A percentile compares a stretch with the other conserved stretches of the same genome.
These are phyloP conservation scores for Thielaviopsis populi DNA, from an alignment of 2,329 filamentous ascomycete species.

Conservation along the genomic window DNA sequence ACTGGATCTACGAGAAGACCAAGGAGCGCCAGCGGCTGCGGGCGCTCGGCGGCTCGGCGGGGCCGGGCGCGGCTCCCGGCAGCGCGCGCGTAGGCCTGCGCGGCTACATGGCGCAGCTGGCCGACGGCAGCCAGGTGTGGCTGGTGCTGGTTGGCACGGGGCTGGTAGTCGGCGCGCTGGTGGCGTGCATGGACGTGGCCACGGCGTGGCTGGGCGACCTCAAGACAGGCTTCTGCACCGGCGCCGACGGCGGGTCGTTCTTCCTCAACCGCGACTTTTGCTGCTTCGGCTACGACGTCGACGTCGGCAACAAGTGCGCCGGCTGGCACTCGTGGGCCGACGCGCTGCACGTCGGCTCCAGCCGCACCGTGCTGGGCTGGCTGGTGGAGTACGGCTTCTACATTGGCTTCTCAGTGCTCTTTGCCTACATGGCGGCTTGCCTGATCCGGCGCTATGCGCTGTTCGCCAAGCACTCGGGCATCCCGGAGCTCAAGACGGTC, in stretches of 20 bases:
- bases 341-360: slow-evolving; percentile 48
- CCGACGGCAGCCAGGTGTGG: slow-evolving; percentile 87
- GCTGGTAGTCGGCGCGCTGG: slow-evolving; percentile 66
- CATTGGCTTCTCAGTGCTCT: slow-evolving; percentile 65
- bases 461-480: slow-evolving; percentile 87
- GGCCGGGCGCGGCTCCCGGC: slow-evolving; percentile 38
- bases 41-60: slow-evolving; percentile 33
- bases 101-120: slow-evolving; percentile 55
- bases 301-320: slow-evolving; percentile 63
- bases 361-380: slow-evolving; percentile 52
- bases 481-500: slow-evolving; percentile 94
- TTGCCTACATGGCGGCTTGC: slow-evolving; percentile 62
- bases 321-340: slow-evolving; percentile 81
- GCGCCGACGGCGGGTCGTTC: slow-evolving; percentile 66
- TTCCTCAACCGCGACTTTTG: slow-evolving; percentile 88
- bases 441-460: slow-evolving; percentile 72
- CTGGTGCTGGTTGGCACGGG: slow-evolving; percentile 74
- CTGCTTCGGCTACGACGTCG: slow-evolving; percentile 80
- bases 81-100: slow-evolving; percentile 42
- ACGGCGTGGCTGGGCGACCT: slow-evolving; percentile 89
- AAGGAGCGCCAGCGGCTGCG: slow-evolving; percentile 83
- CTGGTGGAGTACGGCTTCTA: slow-evolving; percentile 81
- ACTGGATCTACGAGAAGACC: slow-evolving; percentile 98
- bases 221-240: slow-evolving; percentile 77
- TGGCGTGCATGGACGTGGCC: slow-evolving; percentile 76